A percentile compares a stretch with the other conserved stretches of the same genome.
Evolutionary conservation across 106 monocot species (phyloP).

Genomic region (Triglochin maritima): DNA sequence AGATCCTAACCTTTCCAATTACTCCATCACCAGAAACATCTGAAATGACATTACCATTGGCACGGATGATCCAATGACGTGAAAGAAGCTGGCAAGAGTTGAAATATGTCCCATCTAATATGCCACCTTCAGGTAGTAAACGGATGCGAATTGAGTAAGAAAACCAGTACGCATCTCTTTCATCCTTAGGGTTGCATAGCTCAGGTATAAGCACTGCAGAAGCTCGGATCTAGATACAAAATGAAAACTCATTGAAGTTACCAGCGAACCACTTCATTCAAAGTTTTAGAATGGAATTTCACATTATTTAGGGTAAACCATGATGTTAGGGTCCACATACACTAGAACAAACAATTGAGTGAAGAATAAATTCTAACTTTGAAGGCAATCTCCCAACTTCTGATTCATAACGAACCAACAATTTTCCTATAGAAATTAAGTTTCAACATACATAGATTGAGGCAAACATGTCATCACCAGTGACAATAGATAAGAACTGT

Average conservation of each 20-base stretch:
- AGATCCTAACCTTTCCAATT: slow-evolving; percentile 72
- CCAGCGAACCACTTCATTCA: too few species aligned
- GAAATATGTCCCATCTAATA: slow-evolving; percentile 47
- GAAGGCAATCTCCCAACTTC: too few species aligned
- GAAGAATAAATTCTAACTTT: too few species aligned
- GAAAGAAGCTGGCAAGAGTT: slow-evolving; percentile 69
- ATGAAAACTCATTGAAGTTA: background rate
- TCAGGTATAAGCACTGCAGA: slow-evolving; percentile 85
- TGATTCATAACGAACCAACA: too few species aligned
- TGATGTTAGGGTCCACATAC: too few species aligned
- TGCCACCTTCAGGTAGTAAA: slow-evolving; percentile 54
- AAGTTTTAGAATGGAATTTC: too few species aligned
- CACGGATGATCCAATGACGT: slow-evolving; percentile 72
- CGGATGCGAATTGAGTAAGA: slow-evolving; percentile 80
- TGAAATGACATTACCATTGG: slow-evolving; percentile 30
- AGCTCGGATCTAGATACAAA: slow-evolving; percentile 48
- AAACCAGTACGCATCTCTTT: slow-evolving; percentile 21
- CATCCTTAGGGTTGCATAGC: slow-evolving; percentile 18
- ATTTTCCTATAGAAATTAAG: too few species aligned
- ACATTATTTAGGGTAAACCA: too few species aligned
- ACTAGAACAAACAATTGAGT: too few species aligned
- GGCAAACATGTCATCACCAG: too few species aligned
- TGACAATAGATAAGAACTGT: too few species aligned
- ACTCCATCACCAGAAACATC: slow-evolving; percentile 65
- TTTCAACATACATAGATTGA: too few species aligned